Evolutionary conservation across 129 eudicot species (phyloP), one percentile per base, ranked within the genome.

Genomic region (Sambucus nigra): DNA sequence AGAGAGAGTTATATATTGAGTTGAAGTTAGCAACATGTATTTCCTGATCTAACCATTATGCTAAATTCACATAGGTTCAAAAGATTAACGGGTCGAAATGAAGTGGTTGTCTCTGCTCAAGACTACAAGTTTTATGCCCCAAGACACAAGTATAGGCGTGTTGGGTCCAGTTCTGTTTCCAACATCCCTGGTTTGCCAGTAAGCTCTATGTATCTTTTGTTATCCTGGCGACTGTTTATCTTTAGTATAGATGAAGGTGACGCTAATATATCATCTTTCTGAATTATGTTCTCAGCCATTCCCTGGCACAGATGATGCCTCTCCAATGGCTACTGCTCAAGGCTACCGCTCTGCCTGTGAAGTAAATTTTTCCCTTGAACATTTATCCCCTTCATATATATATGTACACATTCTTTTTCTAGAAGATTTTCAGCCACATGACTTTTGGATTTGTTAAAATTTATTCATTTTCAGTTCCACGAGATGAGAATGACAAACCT

Each of bases 101-200:
- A 86, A 55, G 91, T 82, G 23, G 82, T 82, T 49, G 67, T 91
- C 23, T 76, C 87, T 67, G 80, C 89, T 40, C 66, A 61, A 69
- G 95, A 91, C 79, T 91, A 86, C 71, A 91, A 91, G 63, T 91
- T 86, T 50, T 91, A 91, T 64, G 77, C 86, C 64, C 99, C 99
- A 24, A 82, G 99, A 63, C 99, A 85, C 72, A 91, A 91, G 63
- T 83, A 82, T 52, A 76, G 95, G 66, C 99, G 99, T 54, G 72
- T 75, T 31, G 69, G 73, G 29, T 69, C 87, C 15, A 82, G 65
- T 64, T 64, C 95, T 49, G 68, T 73, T 35, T 73, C 94, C 61
- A 77, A 39, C 55, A 54, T 82, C 40, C 48, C 89, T 48, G 81
- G 80, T 69, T 79, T 79, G 65, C 76, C 80, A 12, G 99, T 86